Base-by-base conservation (phyloP, 306 rosid species). In the Adenanthera pavonina region DNA sequence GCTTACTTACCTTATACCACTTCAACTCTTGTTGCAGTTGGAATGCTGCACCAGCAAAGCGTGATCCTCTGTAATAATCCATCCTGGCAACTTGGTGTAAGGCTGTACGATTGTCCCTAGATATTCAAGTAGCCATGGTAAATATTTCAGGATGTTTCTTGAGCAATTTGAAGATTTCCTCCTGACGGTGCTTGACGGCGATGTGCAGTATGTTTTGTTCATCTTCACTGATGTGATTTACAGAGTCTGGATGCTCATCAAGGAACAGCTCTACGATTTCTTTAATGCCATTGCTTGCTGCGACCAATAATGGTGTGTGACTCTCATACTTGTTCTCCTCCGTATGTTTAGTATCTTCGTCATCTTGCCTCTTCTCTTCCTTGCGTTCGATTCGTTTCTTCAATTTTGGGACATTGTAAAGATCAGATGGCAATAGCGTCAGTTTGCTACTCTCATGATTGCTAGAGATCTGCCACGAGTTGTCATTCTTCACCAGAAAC, bases 1-100 rank as follows among this genome's bases (percentile, higher is more conserved):
- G 20, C 4, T 6, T 1, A 5, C 73, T 66, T 44, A 84, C 90
- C 78, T 73, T 62, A 0, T 66, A 76, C 90, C 90, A 87, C 0
- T 33, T 57, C 51, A 87, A 49, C 73, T 82, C 90, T 2, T 76
- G 83, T 60, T 87, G 86, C 54, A 87, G 71, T 38, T 87, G 88
- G 69, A 87, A 69, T 10, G 85, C 86, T 2, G 70, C 78, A 70
- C 72, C 84, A 56, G 85, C 47, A 5, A 20, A 49, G 11, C 40
- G 62, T 5, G 74, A 57, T 13, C 66, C 77, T 6, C 33, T 30
- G 7, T 62, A 74, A 43, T 16, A 40, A 6, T 36, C 61, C 65
- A 69, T 41, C 44, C 30, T 47, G 0, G 82, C 80, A 6, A 69
- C 80, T 13, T 82, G 85, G 80, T 87, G 88, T 83, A 87, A 76